Evolutionary conservation across 805 yeast species (phyloP).

Genomic region (Lipomyces chichibuensis): DNA sequence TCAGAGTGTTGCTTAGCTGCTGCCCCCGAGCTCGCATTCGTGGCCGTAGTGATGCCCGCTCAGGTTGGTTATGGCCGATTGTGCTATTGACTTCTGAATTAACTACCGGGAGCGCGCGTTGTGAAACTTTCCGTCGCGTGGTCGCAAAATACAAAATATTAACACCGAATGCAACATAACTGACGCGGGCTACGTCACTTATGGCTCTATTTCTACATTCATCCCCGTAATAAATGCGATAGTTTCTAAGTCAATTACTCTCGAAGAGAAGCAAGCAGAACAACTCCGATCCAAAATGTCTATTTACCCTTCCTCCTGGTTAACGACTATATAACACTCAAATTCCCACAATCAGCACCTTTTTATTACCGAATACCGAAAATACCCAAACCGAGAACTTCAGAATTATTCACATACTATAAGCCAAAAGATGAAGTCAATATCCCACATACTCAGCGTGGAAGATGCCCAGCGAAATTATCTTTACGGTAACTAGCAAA

Average conservation of each 20-base stretch:
- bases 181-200: too few relatives aligned
- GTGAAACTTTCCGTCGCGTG: too few relatives aligned
- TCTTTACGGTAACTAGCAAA: conserved; percentile 42
- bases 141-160: too few relatives aligned
- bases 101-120: not conserved
- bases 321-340: not conserved
- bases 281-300: not conserved
- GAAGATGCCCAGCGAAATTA: conserved; percentile 47
- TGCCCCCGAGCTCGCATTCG: not conserved
- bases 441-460: conserved; percentile 7
- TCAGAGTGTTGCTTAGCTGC: not conserved
- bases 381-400: not conserved
- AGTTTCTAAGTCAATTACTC: not conserved
- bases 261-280: too few relatives aligned
- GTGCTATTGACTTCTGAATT: too few relatives aligned
- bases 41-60: too few relatives aligned
- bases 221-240: too few relatives aligned
- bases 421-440: not conserved
- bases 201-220: not conserved
- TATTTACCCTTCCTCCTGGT: not conserved
- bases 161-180: too few relatives aligned
- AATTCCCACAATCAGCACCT: not conserved
- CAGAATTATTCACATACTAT: not conserved
- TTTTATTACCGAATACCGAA: not conserved
- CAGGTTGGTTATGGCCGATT: too few relatives aligned